These are phyloP conservation scores for Cymbopogon citratus DNA, from an alignment of 176 grass and related monocot species.

Conservation along the genomic window DNA sequence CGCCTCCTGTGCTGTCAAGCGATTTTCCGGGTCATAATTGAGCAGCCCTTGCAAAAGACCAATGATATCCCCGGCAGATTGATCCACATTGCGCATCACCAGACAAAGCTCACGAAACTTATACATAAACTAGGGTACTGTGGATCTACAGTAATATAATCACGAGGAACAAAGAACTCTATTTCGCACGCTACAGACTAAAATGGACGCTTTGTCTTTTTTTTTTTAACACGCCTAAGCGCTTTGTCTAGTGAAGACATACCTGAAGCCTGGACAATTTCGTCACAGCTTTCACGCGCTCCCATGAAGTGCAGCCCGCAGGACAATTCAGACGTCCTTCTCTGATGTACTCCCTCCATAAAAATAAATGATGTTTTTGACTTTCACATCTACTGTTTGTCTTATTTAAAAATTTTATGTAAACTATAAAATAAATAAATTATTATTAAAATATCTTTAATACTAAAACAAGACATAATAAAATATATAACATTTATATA, in stretches of 20 bases:
- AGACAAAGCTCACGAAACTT: constrained; percentile 38
- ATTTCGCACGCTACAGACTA: background rate
- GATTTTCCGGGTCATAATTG: constrained; percentile 57
- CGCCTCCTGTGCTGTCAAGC: constrained; percentile 53
- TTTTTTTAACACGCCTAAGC: too few species aligned
- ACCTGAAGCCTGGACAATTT: constrained; percentile 70
- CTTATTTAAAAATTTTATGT: too few species aligned
- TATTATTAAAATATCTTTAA: too few species aligned
- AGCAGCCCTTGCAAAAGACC: constrained; percentile 72
- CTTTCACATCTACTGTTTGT: too few species aligned
- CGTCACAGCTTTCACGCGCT: constrained; percentile 72
- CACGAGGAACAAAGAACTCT: too few species aligned
- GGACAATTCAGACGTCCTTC: constrained; percentile 83
- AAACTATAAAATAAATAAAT: too few species aligned
- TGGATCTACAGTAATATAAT: too few species aligned
- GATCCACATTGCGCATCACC: constrained; percentile 53
- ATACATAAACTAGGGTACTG: too few species aligned
- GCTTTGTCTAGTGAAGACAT: background rate
- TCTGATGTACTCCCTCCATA: too few species aligned
- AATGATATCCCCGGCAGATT: constrained; percentile 61
- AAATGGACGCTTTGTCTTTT: background rate
- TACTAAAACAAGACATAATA: too few species aligned
- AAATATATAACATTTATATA: too few species aligned
- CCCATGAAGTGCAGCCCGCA: constrained; percentile 60
- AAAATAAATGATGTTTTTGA: too few species aligned